Conservation (phyloP, 2,329 filamentous ascomycete species). For the Pseudogymnoascus sp. region DNA sequence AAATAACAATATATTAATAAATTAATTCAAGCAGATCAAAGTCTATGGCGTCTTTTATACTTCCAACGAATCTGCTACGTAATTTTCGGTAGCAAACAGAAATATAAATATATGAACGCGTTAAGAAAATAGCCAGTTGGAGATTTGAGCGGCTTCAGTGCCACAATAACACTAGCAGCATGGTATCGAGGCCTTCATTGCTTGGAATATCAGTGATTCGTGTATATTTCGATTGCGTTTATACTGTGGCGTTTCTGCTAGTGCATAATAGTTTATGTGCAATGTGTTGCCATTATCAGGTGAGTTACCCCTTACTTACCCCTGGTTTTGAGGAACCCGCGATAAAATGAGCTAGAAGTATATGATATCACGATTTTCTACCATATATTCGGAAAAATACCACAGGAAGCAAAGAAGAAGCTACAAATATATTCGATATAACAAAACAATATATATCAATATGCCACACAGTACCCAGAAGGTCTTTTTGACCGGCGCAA, state of each 20-base stretch:
- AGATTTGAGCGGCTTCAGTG: background rate
- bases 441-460: background rate
- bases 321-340: background rate
- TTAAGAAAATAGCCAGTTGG: background rate
- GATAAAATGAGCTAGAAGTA: background rate
- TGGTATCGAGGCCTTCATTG: background rate
- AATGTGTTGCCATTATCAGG: background rate
- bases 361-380: constrained; percentile 1
- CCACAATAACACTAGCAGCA: background rate
- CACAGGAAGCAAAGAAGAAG: background rate
- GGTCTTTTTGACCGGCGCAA: constrained; percentile 27
- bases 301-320: background rate
- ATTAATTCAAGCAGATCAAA: background rate
- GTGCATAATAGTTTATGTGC: background rate
- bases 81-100: background rate
- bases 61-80: background rate
- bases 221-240: background rate
- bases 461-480: constrained; percentile 1
- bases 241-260: background rate
- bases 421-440: background rate
- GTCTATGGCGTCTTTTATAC: background rate
- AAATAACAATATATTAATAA: background rate
- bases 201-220: background rate
- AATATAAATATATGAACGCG: background rate
- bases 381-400: background rate